Base-by-base conservation (phyloP, 2,329 filamentous ascomycete species). In the Colletotrichum gigasporum region DNA sequence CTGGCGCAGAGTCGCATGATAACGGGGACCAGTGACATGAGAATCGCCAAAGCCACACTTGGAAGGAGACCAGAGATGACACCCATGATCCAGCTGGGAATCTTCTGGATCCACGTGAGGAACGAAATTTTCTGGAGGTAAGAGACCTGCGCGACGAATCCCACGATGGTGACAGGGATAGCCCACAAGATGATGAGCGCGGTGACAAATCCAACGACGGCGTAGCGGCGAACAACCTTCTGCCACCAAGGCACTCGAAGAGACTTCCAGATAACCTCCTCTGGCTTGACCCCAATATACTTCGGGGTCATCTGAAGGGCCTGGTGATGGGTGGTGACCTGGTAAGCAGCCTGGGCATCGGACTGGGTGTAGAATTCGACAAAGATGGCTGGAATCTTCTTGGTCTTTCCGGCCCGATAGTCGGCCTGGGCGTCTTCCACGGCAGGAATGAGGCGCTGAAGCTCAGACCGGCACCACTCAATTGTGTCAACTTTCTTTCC, bases 401-500 rank as follows among this genome's bases (percentile, higher is more conserved):
- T 85, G 45, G 83, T 87, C 37, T 91, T 85, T 53, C 91, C 88
- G 24, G 82, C 79, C 51, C 84, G 85, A 73, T 95, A 92, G 50
- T 85, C 83, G 39, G 82, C 84, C 75, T 96, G 92, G 22, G 88
- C 84, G 41, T 86, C 82, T 51, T 91, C 85, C 39, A 92, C 88
- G 65, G 90, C 84, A 0, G 91, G 90, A 59, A 90, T 90, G 44
- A 95, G 85, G 64, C 87, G 87, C 71, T 88, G 85, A 39, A 96
- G 85, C 76, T 94, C 88, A 2, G 83, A 80, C 53, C 96, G 91
- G 67, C 89, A 91, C 91, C 92, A 97, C 67, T 95, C 89, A 76
- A 99, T 97, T 0, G 94, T 96, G 78, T 99, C 96, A 14, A 97
- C 94, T 80, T 95, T 94, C 77, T 91, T 88, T 69, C 93, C 93